Base-by-base conservation (phyloP, 2,329 filamentous ascomycete genomes). In the Ophiognomonia clavigignenti-juglandacearum region DNA sequence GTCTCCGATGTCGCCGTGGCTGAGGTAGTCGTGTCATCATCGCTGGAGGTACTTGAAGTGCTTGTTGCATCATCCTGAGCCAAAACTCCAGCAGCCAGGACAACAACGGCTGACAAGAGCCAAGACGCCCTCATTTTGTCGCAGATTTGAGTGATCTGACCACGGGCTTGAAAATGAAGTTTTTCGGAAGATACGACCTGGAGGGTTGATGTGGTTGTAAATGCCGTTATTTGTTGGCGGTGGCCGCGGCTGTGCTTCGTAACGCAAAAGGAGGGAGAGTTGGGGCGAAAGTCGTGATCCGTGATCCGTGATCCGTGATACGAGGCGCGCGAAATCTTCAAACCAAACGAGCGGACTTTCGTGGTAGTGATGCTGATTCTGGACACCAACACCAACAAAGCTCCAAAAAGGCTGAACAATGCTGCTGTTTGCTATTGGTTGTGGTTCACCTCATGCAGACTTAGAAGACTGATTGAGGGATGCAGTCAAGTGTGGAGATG, bases 51-150 rank as follows among this genome's bases (percentile, higher is more conserved):
- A 29, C 49, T 38, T 22, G 53, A 41, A 39, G 34, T 31, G 14
- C 24, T 24, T 10, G 39, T 47, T 26, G 53, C 37, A 26, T 53
- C 39, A 38, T 56, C 46, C 26, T 62, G 61, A 6, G 62, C 64
- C 36, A 61, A 29, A 9, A 50, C 58, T n/a, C 47, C 49, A 16
- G 52, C 48, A 9, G 60, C 53, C 41, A 62, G 51, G 24, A 58
- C 45, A 32, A 64, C 47, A 57, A 45, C 2, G 61, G 56, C 16
- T 62, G 51, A 45, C 36, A 61, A 62, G 34, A 59, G 44, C 35
- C 54, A 57, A 53, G 61, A 52, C 32, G 54, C 51, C 29, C 47
- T 50, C 64, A 65, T 65, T 27, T 51, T 54, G 54, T 22, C 37
- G 27, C 19, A n/a, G 29, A 40, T 14, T 16, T 10, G 29, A 14